These are phyloP conservation scores for Neofusicoccum umdonicola DNA, from an alignment of 2,329 filamentous ascomycete genomes.

Conservation along the genomic window DNA sequence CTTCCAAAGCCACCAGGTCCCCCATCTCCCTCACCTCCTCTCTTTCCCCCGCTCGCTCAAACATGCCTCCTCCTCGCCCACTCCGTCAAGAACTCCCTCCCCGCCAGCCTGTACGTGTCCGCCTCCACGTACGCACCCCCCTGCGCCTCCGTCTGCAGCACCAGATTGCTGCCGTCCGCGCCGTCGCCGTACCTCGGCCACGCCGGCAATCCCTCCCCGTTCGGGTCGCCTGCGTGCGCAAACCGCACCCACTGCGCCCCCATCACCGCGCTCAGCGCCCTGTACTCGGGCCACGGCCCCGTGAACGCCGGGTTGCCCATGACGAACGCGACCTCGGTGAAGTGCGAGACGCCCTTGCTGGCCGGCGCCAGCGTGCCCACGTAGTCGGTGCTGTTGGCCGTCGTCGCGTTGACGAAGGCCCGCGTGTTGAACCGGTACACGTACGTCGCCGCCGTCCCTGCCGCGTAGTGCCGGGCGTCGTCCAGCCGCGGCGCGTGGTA, in stretches of 20 bases:
- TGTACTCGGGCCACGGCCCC: conserved; percentile 9
- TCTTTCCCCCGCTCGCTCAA: conserved; percentile 12
- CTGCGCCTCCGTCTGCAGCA: conserved; percentile 11
- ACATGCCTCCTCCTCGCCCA: conserved; percentile 40
- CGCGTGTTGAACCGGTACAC: conserved; percentile 24
- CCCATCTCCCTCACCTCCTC: no score
- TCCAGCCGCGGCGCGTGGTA: conserved; percentile 22
- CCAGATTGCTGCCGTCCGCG: background rate
- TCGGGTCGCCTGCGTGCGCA: background rate
- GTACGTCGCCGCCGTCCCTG: background rate
- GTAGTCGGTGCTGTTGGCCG: conserved; percentile 16
- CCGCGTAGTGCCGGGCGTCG: conserved; percentile 25
- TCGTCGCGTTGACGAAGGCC: conserved; percentile 26
- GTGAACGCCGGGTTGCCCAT: background rate
- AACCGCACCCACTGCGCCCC: conserved; percentile 2
- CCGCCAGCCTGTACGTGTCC: conserved; percentile 10
- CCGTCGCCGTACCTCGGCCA: conserved; percentile 10
- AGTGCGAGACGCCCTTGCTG: conserved; percentile 9
- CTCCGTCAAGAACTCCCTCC: conserved; percentile 28
- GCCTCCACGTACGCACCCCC: conserved; percentile 34
- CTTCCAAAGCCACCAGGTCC: background rate
- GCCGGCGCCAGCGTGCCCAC: background rate
- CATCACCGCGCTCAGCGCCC: background rate
- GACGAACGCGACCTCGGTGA: conserved; percentile 15
- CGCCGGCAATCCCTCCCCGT: background rate